Evolutionary conservation across 1,284 basidiomycete species (phyloP).

Genomic region (Cutaneotrichosporon cavernicola): DNA sequence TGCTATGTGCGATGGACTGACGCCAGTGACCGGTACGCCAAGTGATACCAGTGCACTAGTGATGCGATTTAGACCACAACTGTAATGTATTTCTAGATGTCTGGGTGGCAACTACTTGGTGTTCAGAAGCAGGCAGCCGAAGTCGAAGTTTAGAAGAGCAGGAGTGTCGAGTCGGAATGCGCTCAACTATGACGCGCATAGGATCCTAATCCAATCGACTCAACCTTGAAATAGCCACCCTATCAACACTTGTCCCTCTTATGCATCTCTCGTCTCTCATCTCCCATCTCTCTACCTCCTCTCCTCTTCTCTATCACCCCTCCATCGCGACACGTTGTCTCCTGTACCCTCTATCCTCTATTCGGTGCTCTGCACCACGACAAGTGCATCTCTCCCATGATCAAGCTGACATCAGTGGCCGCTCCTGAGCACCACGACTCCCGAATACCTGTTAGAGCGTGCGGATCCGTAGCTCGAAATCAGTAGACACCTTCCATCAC

Average conservation of each 20-base stretch:
- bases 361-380: constrained; percentile 3
- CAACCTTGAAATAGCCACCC: neutral
- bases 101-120: neutral
- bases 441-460: neutral
- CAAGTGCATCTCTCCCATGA: neutral
- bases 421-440: neutral
- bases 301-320: neutral
- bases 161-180: neutral
- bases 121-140: neutral
- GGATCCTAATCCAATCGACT: neutral
- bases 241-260: neutral
- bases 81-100: constrained; percentile 1
- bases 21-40: constrained; percentile 46
- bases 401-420: neutral
- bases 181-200: neutral
- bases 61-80: neutral
- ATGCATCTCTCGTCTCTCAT: neutral
- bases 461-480: neutral
- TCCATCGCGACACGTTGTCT: too few species aligned
- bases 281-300: neutral
- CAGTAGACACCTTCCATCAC: neutral
- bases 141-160: neutral
- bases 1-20: constrained; percentile 1
- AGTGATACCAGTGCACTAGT: constrained; percentile 22
- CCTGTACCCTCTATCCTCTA: neutral